These are phyloP conservation scores for Verbena officinalis DNA, from an alignment of 257 asterid genomes.

Conservation along the genomic window DNA sequence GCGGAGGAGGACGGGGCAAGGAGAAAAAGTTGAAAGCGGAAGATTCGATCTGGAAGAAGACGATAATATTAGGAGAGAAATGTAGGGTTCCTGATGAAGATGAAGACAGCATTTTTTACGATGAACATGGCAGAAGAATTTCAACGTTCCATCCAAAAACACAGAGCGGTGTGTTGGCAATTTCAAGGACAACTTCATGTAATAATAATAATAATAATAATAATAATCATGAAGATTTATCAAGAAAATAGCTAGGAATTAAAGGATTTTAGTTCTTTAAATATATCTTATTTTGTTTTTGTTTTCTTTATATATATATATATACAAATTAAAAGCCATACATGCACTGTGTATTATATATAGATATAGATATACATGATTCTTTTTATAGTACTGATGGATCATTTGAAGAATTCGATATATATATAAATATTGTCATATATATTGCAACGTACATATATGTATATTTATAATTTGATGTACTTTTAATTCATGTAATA, in stretches of 20 bases:
- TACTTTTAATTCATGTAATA: no score
- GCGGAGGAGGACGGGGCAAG: constrained; percentile 34
- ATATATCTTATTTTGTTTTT: background rate
- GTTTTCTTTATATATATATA: background rate
- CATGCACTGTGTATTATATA: no score
- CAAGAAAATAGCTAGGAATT: background rate
- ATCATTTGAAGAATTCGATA: no score
- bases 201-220: no score
- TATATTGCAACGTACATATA: no score
- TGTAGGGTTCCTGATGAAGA: constrained; percentile 73
- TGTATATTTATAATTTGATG: no score
- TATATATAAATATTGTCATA: no score
- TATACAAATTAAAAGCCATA: no score
- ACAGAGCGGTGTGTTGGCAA: constrained; percentile 24
- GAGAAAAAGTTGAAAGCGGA: constrained; percentile 55
- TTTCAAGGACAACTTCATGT: constrained; percentile 38
- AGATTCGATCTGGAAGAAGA: constrained; percentile 88
- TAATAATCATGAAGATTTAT: background rate
- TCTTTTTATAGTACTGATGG: no score
- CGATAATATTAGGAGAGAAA: constrained; percentile 85
- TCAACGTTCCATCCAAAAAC: constrained; percentile 59
- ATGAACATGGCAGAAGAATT: constrained; percentile 67
- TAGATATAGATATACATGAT: no score
- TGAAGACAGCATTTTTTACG: constrained; percentile 50
- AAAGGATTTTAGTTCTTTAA: background rate